phyloP scores from a whole-genome alignment of 2,329 filamentous ascomycete species.

The Fusarium longipes region DNA sequence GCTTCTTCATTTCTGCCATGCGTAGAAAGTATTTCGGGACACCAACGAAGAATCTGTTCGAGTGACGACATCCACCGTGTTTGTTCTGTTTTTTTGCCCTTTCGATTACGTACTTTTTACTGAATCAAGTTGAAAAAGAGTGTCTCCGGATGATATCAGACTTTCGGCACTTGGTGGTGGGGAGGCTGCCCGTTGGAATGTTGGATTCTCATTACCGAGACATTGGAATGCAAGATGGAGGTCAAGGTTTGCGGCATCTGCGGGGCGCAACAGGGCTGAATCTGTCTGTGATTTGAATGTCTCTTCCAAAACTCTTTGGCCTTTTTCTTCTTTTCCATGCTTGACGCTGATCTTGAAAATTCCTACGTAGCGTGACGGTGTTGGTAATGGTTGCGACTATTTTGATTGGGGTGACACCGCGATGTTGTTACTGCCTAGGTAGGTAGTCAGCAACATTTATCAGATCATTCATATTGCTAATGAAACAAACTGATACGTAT shows the following conservation, averaged over 20 bases:
- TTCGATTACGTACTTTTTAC: not conserved
- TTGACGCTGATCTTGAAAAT: too few species aligned
- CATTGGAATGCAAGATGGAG: slow-evolving; percentile 24
- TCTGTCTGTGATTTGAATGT: not conserved
- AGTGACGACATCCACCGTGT: not conserved
- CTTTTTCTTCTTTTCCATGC: not conserved
- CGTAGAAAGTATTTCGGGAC: not conserved
- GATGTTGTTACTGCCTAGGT: too few species aligned
- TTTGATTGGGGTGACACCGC: too few species aligned
- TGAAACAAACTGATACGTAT: not conserved
- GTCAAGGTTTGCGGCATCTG: slow-evolving; percentile 14
- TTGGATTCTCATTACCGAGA: slow-evolving; percentile 19
- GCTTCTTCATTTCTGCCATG: not conserved
- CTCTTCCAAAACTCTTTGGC: too few species aligned
- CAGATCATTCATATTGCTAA: not conserved
- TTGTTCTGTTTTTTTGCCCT: too few species aligned
- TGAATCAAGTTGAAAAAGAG: not conserved
- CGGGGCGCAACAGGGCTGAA: slow-evolving; percentile 8
- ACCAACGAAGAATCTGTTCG: not conserved
- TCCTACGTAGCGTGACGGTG: not conserved
- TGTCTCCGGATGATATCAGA: not conserved
- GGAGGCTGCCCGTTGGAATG: slow-evolving; percentile 27
- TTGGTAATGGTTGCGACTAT: too few species aligned
- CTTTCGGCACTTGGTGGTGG: slow-evolving; percentile 8
- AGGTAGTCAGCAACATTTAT: too few species aligned